Conservation (phyloP, 441 rosid species). For the Brassica hybrid region DNA sequence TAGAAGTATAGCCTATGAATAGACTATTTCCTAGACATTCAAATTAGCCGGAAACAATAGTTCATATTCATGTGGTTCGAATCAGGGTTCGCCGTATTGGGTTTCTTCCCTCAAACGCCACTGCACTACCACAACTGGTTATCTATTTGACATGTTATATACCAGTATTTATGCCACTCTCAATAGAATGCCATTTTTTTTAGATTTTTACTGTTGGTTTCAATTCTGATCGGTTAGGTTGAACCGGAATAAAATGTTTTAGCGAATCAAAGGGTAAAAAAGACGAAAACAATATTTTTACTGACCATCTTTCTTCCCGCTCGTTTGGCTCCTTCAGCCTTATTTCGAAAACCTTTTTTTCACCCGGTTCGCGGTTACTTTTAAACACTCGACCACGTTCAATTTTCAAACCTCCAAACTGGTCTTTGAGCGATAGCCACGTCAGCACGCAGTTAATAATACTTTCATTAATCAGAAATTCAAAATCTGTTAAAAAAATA, state of each 20-base stretch:
- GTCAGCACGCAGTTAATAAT: conserved; percentile 31
- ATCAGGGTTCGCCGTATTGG: no score
- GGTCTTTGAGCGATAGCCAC: conserved; percentile 23
- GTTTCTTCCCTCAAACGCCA: no score
- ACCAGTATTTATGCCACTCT: background rate
- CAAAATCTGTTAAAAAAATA: conserved; percentile 35
- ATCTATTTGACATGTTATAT: background rate
- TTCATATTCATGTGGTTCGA: no score
- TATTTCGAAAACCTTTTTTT: conserved; percentile 15
- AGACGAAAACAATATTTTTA: no score
- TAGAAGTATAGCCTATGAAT: no score
- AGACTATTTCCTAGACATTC: no score
- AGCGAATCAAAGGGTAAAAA: background rate
- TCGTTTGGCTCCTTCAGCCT: conserved; percentile 21
- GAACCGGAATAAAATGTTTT: background rate
- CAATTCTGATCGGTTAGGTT: background rate
- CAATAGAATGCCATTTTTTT: background rate
- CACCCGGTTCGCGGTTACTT: conserved; percentile 36
- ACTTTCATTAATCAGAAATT: conserved; percentile 16
- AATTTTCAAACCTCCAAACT: background rate
- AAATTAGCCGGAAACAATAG: no score
- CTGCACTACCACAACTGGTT: no score
- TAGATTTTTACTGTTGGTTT: background rate
- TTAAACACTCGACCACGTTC: conserved; percentile 17
- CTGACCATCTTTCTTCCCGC: conserved; percentile 37